Base-by-base conservation (phyloP, 441 rosid genomes). In the Raphanus hybrid region DNA sequence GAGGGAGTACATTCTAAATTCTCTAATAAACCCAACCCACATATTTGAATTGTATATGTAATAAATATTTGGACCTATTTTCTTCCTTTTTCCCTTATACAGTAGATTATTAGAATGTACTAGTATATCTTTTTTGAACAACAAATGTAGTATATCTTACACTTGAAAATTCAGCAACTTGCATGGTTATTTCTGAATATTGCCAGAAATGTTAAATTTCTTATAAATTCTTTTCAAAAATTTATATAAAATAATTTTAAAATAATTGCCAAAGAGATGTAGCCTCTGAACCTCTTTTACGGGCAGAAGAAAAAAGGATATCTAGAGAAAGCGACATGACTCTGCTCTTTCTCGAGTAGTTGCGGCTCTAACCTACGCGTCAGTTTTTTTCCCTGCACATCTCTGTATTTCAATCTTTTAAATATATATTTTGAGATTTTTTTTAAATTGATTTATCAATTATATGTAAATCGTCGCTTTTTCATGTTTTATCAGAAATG, bases 341-440 rank as follows among this genome's bases (percentile, higher is more conserved):
- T 10, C 27, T 74, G 82, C 64, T 79, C 78, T 75, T 69, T 74
- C 79, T 79, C 75, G 75, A 79, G 79, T 74, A 79, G 67, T 74
- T 74, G 79, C 82, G 82, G 82, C 82, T 79, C 43, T 69, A 62
- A 55, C 64, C 50, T 69, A 68, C 82, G 78, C 64, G 78, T 68
- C 74, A 34, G 71, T 54, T 66, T 29, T 48, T 78, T 65, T 18
- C 59, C 3, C 58, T 69, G 58, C 20, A 14, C 41, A 45, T 29
- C 34, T 29, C 34, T 29, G 34, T 29, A 3, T 29, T 29, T 29
- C 34, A 29, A 29, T 29, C 34, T 29, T 29, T 29, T 29, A 29
- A 29, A 29, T 29, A 29, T 29, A 3, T 29, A 29, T 29, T 29
- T 29, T 29, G 34, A 29, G 34, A 3, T 29, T 29, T 29, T 29